Percentiles rank a stretch among this genome's conserved stretches.
Conservation (phyloP, 257 asterid genomes). For the Nicotiana tabacum region DNA sequence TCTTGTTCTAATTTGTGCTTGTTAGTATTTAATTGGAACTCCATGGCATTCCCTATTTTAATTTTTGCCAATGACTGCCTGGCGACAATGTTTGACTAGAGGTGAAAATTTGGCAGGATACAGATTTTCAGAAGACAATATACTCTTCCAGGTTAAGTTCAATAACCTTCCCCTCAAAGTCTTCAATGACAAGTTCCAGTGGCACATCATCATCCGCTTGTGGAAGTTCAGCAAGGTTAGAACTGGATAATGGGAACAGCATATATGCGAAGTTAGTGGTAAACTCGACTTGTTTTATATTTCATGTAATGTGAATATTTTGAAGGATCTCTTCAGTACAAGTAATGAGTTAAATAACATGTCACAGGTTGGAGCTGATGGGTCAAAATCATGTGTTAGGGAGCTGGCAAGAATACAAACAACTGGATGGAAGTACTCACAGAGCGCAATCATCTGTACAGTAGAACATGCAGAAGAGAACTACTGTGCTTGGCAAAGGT, state of each 20-base stretch:
- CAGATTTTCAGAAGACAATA: slow-evolving; percentile 48
- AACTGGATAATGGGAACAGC: slow-evolving; percentile 65
- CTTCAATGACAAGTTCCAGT: slow-evolving; percentile 25
- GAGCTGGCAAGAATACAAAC: slow-evolving; percentile 83
- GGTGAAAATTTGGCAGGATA: slow-evolving; percentile 39
- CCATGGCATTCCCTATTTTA: neutral
- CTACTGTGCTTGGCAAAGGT: slow-evolving; percentile 88
- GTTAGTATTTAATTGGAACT: neutral
- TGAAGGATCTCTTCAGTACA: neutral
- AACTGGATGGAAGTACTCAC: slow-evolving; percentile 91
- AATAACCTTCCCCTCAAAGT: slow-evolving; percentile 40
- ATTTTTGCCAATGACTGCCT: neutral
- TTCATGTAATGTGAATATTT: neutral
- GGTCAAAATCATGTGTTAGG: slow-evolving; percentile 87
- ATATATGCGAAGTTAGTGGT: slow-evolving; percentile 85
- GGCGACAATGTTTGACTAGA: neutral
- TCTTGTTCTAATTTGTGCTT: neutral
- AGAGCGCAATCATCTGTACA: slow-evolving; percentile 83
- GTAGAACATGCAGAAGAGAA: slow-evolving; percentile 64
- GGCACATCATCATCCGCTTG: slow-evolving; percentile 27
- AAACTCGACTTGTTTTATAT: slow-evolving; percentile 16
- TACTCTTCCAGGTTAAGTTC: slow-evolving; percentile 69
- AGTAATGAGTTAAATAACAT: neutral
- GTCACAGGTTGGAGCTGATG: slow-evolving; percentile 91
- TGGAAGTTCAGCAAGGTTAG: slow-evolving; percentile 64